Evolutionary conservation across 345 rosid genomes (phyloP), one percentile per base, ranked within the genome.

Genomic region (Excoecaria agallocha): DNA sequence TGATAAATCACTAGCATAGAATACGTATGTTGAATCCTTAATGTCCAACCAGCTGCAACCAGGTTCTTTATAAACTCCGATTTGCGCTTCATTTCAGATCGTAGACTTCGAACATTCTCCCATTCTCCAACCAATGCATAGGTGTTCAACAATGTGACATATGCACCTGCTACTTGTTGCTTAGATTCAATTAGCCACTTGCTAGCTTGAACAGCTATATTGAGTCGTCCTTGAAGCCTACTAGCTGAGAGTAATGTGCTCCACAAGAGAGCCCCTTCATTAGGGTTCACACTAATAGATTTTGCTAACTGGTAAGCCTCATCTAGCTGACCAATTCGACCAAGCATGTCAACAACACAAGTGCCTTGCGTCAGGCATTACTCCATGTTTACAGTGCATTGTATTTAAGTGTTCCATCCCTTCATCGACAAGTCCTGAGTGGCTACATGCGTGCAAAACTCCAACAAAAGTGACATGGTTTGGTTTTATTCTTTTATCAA

Each of bases 31-130:
- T 10, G 74, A 71, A 37, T 83, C 87, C 74, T 76, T 86, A 37
- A 82, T 80, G 82, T 93, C 94, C 19, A 93, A 70, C 97, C 98
- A 91, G 75, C 95, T 90, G 83, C 91, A 87, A 16, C 95, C 98
- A 0, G 91, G 88, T 77, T 87, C 90, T 83, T 91, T 91, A 77
- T 62, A 58, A 71, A 89, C 80, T 38, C 95, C 95, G 15, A 66
- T 69, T n/a, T 48, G 80, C 56, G 80, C 56, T 84, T 91, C 97
- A 93, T 90, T 79, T 85, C 75, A 43, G 82, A 45, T n/a, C 96
- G 81, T 64, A 93, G 81, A 75, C 74, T 75, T 35, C 82, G 81
- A 66, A 78, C 83, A 46, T 70, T 87, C 64, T 85, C 87, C 97
- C 97, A 91, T 35, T 86, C 91, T 58, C 97, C 96, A 12, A 86